Conservation (phyloP, 1,284 basidiomycete genomes). For the Hypsizygus ulmarius region DNA sequence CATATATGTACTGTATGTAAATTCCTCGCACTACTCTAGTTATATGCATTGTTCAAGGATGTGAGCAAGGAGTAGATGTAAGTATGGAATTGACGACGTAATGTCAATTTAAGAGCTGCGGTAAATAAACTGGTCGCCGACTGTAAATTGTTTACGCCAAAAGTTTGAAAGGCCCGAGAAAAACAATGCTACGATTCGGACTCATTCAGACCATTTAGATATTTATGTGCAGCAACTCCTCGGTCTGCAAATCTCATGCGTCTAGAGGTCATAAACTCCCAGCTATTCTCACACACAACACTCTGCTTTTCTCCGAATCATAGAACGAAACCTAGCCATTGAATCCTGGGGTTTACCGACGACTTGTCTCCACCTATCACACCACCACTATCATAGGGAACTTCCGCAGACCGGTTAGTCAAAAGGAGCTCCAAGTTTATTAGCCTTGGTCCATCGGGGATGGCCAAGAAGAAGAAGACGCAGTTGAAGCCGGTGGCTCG, state of each 20-base stretch:
- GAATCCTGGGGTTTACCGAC: constrained; percentile 2
- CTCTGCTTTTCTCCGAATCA: constrained; percentile 16
- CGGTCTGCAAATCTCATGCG: constrained; percentile 21
- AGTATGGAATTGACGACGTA: too few species aligned
- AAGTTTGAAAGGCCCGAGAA: background rate
- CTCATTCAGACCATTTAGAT: constrained; percentile 13
- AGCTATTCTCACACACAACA: constrained; percentile 9
- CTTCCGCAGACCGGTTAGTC: constrained; percentile 7
- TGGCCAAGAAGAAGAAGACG: constrained; percentile 88
- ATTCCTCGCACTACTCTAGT: background rate
- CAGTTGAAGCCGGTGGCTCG: constrained; percentile 73
- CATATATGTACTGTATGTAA: background rate
- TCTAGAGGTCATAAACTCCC: constrained; percentile 11
- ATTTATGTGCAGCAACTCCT: constrained; percentile 17
- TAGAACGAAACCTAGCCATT: constrained; percentile 7
- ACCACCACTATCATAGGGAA: background rate
- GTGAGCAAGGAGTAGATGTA: too few species aligned
- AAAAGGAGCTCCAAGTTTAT: constrained; percentile 12
- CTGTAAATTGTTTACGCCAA: too few species aligned
- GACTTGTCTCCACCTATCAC: background rate
- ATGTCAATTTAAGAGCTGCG: too few species aligned
- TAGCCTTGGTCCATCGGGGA: constrained; percentile 32
- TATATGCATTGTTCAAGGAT: background rate
- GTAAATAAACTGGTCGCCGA: too few species aligned
- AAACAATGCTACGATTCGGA: constrained; percentile 7